These are phyloP conservation scores for Mucor piriformis DNA, from an alignment of 371 early-diverging fungal species.

Conservation along the genomic window DNA sequence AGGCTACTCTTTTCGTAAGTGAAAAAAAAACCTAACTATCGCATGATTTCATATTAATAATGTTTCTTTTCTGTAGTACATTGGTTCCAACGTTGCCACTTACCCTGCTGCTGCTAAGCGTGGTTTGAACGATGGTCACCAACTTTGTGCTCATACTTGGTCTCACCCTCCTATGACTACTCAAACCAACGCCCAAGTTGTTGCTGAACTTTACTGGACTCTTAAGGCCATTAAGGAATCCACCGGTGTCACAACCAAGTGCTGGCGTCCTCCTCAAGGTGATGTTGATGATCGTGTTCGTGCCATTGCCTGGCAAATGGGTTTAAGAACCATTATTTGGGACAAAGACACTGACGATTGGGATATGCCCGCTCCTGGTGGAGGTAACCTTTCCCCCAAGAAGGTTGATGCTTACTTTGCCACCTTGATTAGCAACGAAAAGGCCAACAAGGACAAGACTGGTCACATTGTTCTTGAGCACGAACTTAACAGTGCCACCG, in stretches of 20 bases:
- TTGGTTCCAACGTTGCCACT: conserved; percentile 44
- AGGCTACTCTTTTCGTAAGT: conserved; percentile 31
- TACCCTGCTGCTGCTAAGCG: conserved; percentile 50
- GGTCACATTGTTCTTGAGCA: conserved; percentile 62
- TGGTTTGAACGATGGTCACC: conserved; percentile 47
- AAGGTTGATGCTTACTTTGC: conserved; percentile 44
- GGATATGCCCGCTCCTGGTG: conserved; percentile 24
- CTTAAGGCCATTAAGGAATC: conserved; percentile 54
- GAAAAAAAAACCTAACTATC: too few species aligned
- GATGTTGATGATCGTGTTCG: conserved; percentile 60
- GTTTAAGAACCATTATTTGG: conserved; percentile 47
- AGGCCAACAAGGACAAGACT: conserved; percentile 33
- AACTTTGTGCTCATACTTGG: conserved; percentile 59
- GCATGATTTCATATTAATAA: not conserved
- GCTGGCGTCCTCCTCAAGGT: conserved; percentile 60
- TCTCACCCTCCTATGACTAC: conserved; percentile 61
- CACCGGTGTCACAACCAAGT: conserved; percentile 54
- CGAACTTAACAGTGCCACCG: conserved; percentile 51
- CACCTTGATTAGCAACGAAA: conserved; percentile 41
- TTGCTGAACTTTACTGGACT: conserved; percentile 61
- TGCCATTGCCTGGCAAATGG: conserved; percentile 55
- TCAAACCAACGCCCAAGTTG: conserved; percentile 49
- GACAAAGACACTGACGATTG: conserved; percentile 41
- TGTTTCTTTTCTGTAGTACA: conserved; percentile 23
- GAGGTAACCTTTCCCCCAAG: conserved; percentile 30